These are phyloP conservation scores for Chrysosporium queenslandicum DNA, from an alignment of 2,329 filamentous ascomycete genomes.

Conservation along the genomic window DNA sequence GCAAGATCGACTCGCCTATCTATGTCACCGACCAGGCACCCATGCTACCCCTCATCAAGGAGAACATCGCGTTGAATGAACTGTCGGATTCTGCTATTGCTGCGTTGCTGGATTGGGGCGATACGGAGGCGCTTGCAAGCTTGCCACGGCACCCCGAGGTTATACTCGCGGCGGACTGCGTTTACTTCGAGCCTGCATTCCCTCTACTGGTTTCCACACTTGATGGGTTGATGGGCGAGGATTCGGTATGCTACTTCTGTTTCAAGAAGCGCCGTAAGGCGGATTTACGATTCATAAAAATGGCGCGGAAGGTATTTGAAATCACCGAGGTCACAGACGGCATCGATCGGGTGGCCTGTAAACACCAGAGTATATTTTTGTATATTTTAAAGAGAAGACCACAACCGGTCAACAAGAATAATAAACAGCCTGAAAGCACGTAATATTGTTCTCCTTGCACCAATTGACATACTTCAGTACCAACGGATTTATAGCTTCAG, in stretches of 20 bases:
- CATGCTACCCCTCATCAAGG: conserved; percentile 76
- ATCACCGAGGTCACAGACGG: conserved; percentile 55
- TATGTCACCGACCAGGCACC: conserved; percentile 77
- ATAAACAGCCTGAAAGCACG: conserved; percentile 1
- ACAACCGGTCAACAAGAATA: conserved; percentile 1
- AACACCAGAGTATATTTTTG: conserved; percentile 33
- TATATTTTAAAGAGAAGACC: conserved; percentile 20
- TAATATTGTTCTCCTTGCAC: not conserved
- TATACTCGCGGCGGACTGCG: conserved; percentile 89
- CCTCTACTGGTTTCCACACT: conserved; percentile 74
- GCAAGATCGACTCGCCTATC: conserved; percentile 47
- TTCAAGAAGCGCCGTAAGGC: conserved; percentile 87
- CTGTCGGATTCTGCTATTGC: conserved; percentile 55
- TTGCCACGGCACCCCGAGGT: conserved; percentile 54
- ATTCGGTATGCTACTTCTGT: conserved; percentile 71
- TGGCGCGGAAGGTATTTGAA: conserved; percentile 55
- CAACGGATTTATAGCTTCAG: conserved; percentile 29
- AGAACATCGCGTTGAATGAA: conserved; percentile 74
- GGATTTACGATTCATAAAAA: conserved; percentile 64
- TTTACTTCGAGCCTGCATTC: conserved; percentile 94
- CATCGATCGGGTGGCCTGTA: conserved; percentile 27
- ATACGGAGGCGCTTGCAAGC: conserved; percentile 31
- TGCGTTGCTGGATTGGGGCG: conserved; percentile 68
- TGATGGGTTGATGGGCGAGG: conserved; percentile 56
- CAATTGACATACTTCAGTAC: not conserved